A percentile compares a stretch with the other conserved stretches of the same genome.
Evolutionary conservation across 2,329 filamentous ascomycete species (phyloP).

Genomic region (Aspergillus quadricinctus): DNA sequence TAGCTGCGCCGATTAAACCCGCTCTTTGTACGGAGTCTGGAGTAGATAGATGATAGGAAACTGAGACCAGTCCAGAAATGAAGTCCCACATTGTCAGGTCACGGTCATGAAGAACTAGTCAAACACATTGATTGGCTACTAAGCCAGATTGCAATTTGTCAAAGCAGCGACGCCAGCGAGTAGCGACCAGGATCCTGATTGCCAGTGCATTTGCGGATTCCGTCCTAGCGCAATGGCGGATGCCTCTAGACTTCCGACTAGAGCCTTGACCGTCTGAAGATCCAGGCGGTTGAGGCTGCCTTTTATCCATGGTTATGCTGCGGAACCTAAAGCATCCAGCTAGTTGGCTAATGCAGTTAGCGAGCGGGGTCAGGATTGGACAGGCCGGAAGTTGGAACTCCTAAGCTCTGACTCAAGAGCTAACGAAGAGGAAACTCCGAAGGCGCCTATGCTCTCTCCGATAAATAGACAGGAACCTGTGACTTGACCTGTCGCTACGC

Average conservation of each 20-base stretch:
- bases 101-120: background rate
- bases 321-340: background rate
- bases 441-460: background rate
- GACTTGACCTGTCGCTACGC: background rate
- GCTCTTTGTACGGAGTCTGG: background rate
- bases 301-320: background rate
- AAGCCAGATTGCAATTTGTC: background rate
- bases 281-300: background rate
- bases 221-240: constrained; percentile 2
- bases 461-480: background rate
- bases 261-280: background rate
- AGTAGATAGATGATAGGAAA: background rate
- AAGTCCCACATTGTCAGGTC: background rate
- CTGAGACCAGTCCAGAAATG: background rate
- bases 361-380: background rate
- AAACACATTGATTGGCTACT: background rate
- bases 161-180: no score
- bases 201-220: constrained; percentile 2
- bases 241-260: background rate
- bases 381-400: no score
- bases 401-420: no score
- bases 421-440: no score
- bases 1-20: background rate
- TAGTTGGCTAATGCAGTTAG: background rate
- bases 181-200: background rate